Conservation (phyloP, 192 early-diverging fungal species). For the Paraglomus brasilianum region DNA sequence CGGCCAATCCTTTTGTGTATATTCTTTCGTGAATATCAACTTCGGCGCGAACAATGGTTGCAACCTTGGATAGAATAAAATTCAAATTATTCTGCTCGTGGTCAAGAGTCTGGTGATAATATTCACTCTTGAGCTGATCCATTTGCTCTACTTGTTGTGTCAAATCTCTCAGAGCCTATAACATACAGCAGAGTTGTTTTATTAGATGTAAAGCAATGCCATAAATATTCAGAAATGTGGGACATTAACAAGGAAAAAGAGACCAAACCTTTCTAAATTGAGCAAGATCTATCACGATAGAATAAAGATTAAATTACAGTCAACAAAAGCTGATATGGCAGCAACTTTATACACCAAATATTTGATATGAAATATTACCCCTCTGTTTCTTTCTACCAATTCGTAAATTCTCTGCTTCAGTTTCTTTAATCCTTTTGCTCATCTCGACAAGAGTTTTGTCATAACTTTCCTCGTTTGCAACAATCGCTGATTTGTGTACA, state of each 20-base stretch:
- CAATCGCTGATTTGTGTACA: slow-evolving; percentile 42
- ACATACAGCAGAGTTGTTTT: slow-evolving; percentile 42
- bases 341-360: neutral
- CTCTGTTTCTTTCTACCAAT: slow-evolving; percentile 45
- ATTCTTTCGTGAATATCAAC: slow-evolving; percentile 51
- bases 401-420: slow-evolving; percentile 45
- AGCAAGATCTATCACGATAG: slow-evolving; percentile 6
- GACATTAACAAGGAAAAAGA: neutral
- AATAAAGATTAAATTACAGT: neutral
- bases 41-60: slow-evolving; percentile 45
- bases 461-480: slow-evolving; percentile 45
- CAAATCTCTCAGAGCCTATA: slow-evolving; percentile 42
- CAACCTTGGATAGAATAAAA: slow-evolving; percentile 44
- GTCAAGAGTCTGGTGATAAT: slow-evolving; percentile 46
- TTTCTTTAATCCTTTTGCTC: slow-evolving; percentile 50
- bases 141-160: slow-evolving; percentile 51
- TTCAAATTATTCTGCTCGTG: slow-evolving; percentile 47
- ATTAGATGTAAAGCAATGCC: neutral
- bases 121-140: slow-evolving; percentile 46
- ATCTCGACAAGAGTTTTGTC: slow-evolving; percentile 43
- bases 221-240: neutral
- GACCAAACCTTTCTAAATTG: neutral
- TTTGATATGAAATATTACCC: slow-evolving; percentile 28
- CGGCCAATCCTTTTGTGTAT: slow-evolving; percentile 48
- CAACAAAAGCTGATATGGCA: neutral